phyloP scores from a whole-genome alignment of 192 early-diverging fungal genomes.

The Backusella parvicylindrica region DNA sequence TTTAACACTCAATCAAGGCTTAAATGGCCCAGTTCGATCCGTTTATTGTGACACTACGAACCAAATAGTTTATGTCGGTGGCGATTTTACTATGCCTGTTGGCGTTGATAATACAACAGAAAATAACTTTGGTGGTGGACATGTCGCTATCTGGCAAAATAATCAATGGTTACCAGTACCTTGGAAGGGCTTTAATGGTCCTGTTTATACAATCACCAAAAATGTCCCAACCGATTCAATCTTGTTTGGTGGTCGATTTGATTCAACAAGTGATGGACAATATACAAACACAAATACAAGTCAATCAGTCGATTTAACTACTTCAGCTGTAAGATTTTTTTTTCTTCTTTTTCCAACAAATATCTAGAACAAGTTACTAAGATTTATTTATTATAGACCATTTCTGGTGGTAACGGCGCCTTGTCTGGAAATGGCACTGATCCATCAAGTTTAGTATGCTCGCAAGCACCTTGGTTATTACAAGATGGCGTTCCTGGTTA shows the following conservation, averaged over 20 bases:
- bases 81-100: conserved; percentile 26
- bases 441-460: conserved; percentile 33
- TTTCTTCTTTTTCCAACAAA: background rate
- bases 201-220: conserved; percentile 55
- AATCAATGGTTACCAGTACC: conserved; percentile 53
- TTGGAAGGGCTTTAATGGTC: conserved; percentile 67
- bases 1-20: conserved; percentile 20
- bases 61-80: conserved; percentile 24
- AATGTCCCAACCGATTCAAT: conserved; percentile 43
- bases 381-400: conserved; percentile 5
- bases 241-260: conserved; percentile 69
- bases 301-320: conserved; percentile 48
- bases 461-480: conserved; percentile 66
- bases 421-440: conserved; percentile 32
- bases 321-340: conserved; percentile 26
- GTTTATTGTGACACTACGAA: conserved; percentile 28
- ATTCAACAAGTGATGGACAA: conserved; percentile 61
- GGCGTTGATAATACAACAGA: background rate
- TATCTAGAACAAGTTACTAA: background rate
- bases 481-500: conserved; percentile 65
- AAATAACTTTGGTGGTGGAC: conserved; percentile 7
- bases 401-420: conserved; percentile 53
- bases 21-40: conserved; percentile 31
- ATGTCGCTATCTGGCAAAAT: conserved; percentile 23
- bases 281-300: conserved; percentile 40